Evolutionary conservation across 192 early-diverging fungal genomes (phyloP).

Genomic region (Cladochytrium replicatum): DNA sequence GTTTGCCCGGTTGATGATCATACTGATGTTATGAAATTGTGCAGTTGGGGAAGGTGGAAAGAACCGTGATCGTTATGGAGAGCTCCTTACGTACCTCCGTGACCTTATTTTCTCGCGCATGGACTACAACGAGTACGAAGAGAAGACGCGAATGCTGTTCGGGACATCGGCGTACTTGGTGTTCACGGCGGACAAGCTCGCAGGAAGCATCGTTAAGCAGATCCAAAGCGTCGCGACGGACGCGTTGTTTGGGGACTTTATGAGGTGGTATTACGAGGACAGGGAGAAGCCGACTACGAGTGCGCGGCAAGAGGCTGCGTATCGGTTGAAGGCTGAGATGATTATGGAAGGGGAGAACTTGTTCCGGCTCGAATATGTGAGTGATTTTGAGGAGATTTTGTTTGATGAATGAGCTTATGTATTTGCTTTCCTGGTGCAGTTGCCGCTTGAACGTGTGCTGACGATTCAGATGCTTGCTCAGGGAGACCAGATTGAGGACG

Average conservation of each 20-base stretch:
- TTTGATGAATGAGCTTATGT: background rate
- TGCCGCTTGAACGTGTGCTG: slow-evolving; percentile 46
- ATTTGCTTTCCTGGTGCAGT: slow-evolving; percentile 27
- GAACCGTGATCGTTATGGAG: slow-evolving; percentile 61
- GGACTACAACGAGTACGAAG: slow-evolving; percentile 77
- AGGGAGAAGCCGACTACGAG: slow-evolving; percentile 25
- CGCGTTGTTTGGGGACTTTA: slow-evolving; percentile 42
- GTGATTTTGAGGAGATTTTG: slow-evolving; percentile 6
- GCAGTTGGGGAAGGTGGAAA: background rate
- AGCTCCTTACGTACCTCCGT: slow-evolving; percentile 63
- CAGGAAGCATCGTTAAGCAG: slow-evolving; percentile 73
- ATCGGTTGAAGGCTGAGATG: slow-evolving; percentile 34
- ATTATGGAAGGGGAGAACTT: slow-evolving; percentile 60
- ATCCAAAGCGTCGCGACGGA: slow-evolving; percentile 59
- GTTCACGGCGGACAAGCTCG: slow-evolving; percentile 84
- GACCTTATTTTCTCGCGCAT: slow-evolving; percentile 73
- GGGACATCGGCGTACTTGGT: slow-evolving; percentile 80
- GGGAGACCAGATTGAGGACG: slow-evolving; percentile 77
- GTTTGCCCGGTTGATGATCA: background rate
- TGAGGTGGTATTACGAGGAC: slow-evolving; percentile 37
- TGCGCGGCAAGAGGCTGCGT: slow-evolving; percentile 39
- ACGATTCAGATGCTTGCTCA: slow-evolving; percentile 82
- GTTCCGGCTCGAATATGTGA: slow-evolving; percentile 71
- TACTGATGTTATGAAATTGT: background rate
- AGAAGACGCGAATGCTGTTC: slow-evolving; percentile 74